Base-by-base conservation (phyloP, 306 rosid species). In the Hylodesmum podocarpum region DNA sequence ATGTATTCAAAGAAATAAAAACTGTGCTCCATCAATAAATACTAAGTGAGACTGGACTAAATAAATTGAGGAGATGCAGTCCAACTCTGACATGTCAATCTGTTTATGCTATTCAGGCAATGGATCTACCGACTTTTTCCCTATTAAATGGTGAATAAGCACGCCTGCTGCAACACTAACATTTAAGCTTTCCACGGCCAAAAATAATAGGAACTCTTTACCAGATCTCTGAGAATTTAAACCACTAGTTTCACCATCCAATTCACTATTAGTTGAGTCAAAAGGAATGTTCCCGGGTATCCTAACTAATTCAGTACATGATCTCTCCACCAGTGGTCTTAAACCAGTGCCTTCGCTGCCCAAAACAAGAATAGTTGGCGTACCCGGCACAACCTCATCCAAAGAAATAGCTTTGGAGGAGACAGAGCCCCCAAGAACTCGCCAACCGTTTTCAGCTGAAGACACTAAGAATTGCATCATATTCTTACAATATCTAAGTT, bases 161-260 rank as follows among this genome's bases (percentile, higher is more conserved):
- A 92, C 96, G n/a, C 99, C 99, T 33, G 97, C 90, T 58, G 97
- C 99, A 61, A 95, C 99, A 74, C 97, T 91, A 46, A 92, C 99
- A 83, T 95, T 95, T 62, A 95, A 89, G 86, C 97, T 92, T 86
- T 95, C 97, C 86, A 95, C 99, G 1, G 97, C 99, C 83, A 95
- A 79, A 84, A 89, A 91, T 2, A 92, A 90, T 73, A 66, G 85
- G 66, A 90, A 91, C 80, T 89, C 97, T 16, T 78, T 90, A 18
- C 87, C 83, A 21, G 92, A 76, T 78, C 80, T 39, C 50, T 71
- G 84, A 16, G 68, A 12, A 36, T 73, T 78, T 21, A 73, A 71
- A 76, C 73, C 87, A 36, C 63, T 47, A 21, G 75, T 66, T 81
- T 90, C 93, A 61, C 82, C 80, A 19, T 86, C 86, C 44, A 72